Conservation (phyloP, 495 filamentous ascomycete species). For the Elasticomyces elasticus region DNA sequence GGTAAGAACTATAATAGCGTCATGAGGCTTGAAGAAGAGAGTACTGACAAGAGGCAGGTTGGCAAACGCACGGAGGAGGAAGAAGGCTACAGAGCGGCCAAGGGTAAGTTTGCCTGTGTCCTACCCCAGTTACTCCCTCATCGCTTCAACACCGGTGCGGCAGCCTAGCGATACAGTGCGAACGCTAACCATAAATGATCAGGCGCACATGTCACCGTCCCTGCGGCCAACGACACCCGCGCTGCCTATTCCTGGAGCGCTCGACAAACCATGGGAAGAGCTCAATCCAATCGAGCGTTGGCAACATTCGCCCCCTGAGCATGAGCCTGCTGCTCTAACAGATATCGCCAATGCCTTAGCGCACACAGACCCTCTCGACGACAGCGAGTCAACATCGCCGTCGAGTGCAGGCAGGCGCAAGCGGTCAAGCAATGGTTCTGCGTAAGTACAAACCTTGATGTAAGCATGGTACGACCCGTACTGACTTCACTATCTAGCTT, state of each 20-base stretch:
- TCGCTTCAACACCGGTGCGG: too few relatives aligned
- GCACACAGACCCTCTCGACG: constrained; percentile 32
- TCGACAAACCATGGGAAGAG: constrained; percentile 35
- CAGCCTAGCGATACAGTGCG: too few relatives aligned
- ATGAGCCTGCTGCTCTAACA: constrained; percentile 71
- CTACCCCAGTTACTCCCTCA: too few relatives aligned
- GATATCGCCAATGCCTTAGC: constrained; percentile 71
- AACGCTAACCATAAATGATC: constrained; percentile 24
- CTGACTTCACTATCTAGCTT: neutral
- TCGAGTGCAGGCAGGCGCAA: constrained; percentile 14
- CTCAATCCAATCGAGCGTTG: constrained; percentile 81
- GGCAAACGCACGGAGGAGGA: constrained; percentile 69
- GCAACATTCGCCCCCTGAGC: constrained; percentile 75
- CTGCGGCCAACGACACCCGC: constrained; percentile 32
- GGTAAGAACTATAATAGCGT: constrained; percentile 31
- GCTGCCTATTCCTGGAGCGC: constrained; percentile 55
- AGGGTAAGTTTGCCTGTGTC: too few relatives aligned
- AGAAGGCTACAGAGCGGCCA: constrained; percentile 44
- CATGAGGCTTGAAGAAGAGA: too few relatives aligned
- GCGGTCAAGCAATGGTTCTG: constrained; percentile 53
- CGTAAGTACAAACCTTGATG: neutral
- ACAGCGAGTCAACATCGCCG: constrained; percentile 7
- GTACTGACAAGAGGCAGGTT: constrained; percentile 29
- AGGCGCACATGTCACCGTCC: constrained; percentile 26
- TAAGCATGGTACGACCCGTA: neutral